Percentiles rank a stretch among this genome's conserved stretches.
Evolutionary conservation across 306 rosid species (phyloP).

Genomic region (Urtica urens): DNA sequence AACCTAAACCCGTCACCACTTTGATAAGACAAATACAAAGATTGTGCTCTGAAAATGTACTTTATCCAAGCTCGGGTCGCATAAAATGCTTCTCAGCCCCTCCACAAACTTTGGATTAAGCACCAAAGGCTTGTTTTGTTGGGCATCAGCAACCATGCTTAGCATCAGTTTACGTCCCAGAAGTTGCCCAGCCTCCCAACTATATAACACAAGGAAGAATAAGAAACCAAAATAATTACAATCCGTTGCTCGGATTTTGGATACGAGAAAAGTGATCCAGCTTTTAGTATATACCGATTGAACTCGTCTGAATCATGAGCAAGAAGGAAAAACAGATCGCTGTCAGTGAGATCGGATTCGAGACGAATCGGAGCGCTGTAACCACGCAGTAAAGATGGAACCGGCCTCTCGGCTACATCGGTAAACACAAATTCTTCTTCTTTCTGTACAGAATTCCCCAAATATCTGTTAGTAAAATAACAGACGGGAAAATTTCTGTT

Average conservation of each 20-base stretch:
- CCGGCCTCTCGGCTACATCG: constrained; percentile 67
- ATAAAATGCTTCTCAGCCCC: constrained; percentile 57
- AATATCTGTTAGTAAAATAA: too few species aligned
- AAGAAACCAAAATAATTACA: constrained; percentile 12
- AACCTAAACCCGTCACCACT: background rate
- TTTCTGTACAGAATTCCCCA: constrained; percentile 43
- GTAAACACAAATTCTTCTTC: constrained; percentile 85
- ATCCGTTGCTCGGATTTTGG: constrained; percentile 3
- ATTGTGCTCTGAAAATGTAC: constrained; percentile 32
- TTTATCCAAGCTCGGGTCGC: constrained; percentile 74
- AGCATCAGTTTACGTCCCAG: constrained; percentile 88
- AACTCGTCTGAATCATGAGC: constrained; percentile 92
- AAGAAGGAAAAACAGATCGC: constrained; percentile 74
- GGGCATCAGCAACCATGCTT: constrained; percentile 64
- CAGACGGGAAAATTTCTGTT: too few species aligned
- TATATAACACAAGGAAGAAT: constrained; percentile 26
- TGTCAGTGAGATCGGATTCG: constrained; percentile 69
- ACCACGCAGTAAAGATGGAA: constrained; percentile 80
- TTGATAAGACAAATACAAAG: constrained; percentile 2
- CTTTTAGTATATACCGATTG: constrained; percentile 54
- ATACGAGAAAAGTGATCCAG: constrained; percentile 6
- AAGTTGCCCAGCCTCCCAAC: constrained; percentile 99
- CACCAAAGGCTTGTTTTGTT: constrained; percentile 67
- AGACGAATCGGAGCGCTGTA: constrained; percentile 94
- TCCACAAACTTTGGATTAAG: constrained; percentile 59